phyloP scores from a whole-genome alignment of 805 yeast species.

The Suhomyces xylopsoci region DNA sequence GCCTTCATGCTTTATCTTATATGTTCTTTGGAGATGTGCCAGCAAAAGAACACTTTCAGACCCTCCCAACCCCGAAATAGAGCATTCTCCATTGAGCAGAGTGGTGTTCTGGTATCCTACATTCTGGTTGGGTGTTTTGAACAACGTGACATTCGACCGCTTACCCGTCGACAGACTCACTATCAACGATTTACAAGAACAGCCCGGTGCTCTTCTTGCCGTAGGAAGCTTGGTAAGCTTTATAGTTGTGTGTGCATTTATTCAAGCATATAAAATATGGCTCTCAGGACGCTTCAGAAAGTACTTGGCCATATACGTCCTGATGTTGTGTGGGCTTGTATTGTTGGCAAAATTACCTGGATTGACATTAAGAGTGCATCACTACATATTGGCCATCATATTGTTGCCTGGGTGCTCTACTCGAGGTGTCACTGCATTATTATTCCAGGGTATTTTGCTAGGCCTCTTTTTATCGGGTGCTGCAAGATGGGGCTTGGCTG shows the following conservation, averaged over 20 bases:
- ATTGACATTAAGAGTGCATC: slow-evolving; percentile 73
- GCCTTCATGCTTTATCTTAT: slow-evolving; percentile 70
- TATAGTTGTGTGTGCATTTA: slow-evolving; percentile 50
- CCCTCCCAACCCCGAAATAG: slow-evolving; percentile 4
- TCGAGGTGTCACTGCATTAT: slow-evolving; percentile 62
- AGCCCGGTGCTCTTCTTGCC: slow-evolving; percentile 74
- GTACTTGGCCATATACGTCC: slow-evolving; percentile 54
- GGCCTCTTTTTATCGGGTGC: slow-evolving; percentile 84
- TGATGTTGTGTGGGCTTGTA: slow-evolving; percentile 42
- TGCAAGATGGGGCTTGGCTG: slow-evolving; percentile 90
- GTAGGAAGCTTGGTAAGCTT: slow-evolving; percentile 48
- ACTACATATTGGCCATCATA: slow-evolving; percentile 70
- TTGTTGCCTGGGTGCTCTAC: slow-evolving; percentile 84
- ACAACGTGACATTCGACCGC: slow-evolving; percentile 84
- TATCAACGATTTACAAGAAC: slow-evolving; percentile 61
- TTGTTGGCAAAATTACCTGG: slow-evolving; percentile 56
- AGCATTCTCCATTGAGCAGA: slow-evolving; percentile 40
- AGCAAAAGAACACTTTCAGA: slow-evolving; percentile 45
- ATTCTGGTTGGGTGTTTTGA: slow-evolving; percentile 81
- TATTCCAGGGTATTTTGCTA: slow-evolving; percentile 79
- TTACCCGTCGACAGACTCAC: slow-evolving; percentile 86
- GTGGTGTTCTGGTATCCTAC: slow-evolving; percentile 69
- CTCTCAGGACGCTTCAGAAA: slow-evolving; percentile 62
- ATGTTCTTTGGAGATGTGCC: slow-evolving; percentile 63
- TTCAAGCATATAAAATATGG: slow-evolving; percentile 83